A percentile compares a stretch with the other conserved stretches of the same genome.
Conservation (phyloP, 768 basidiomycete species). For the Aureoboletus auriporus region DNA sequence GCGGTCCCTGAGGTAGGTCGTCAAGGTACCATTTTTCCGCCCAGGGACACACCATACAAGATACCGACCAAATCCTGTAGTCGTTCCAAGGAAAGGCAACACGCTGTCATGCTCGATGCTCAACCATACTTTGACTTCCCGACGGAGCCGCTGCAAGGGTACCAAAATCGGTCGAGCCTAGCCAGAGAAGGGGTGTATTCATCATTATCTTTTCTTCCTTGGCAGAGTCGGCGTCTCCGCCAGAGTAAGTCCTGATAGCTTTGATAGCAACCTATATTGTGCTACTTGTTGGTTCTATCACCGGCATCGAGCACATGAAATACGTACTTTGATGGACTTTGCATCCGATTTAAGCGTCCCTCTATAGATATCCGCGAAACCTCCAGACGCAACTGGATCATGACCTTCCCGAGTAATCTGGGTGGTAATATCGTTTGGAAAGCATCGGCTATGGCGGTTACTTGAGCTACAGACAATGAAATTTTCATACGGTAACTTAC, state of each 20-base stretch:
- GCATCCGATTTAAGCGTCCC: no score
- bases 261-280: no score
- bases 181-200: neutral
- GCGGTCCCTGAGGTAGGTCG: slow-evolving; percentile 14
- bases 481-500: no score
- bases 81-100: slow-evolving; percentile 19
- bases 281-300: no score
- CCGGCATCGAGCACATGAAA: no score
- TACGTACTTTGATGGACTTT: no score
- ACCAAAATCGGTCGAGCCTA: neutral
- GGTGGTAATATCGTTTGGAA: no score
- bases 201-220: slow-evolving; percentile 11
- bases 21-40: slow-evolving; percentile 19
- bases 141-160: slow-evolving; percentile 12
- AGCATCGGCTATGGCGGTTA: no score
- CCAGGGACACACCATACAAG: slow-evolving; percentile 28
- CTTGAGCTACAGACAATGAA: no score
- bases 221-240: neutral
- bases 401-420: no score
- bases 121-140: slow-evolving; percentile 25
- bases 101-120: slow-evolving; percentile 21
- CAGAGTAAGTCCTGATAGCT: neutral
- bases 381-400: no score
- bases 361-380: no score
- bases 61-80: slow-evolving; percentile 23